Conservation (phyloP, 2,329 filamentous ascomycete genomes). For the Fusarium robinianum region DNA sequence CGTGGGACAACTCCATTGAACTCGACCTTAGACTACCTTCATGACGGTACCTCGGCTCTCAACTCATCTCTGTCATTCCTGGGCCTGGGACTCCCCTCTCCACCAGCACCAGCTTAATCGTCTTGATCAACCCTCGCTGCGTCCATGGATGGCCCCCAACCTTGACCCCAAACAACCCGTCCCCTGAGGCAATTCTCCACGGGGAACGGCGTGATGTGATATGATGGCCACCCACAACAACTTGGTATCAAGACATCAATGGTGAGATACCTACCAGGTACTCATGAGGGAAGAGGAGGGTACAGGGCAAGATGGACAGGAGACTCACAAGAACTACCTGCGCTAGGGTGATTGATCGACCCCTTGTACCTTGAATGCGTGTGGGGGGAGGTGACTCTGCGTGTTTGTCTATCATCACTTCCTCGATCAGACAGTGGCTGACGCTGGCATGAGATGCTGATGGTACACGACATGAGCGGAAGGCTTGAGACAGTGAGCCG, state of each 20-base stretch:
- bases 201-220: too few species aligned
- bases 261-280: conserved; percentile 6
- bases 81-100: neutral
- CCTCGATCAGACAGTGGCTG: too few species aligned
- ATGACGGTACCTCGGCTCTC: neutral
- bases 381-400: too few species aligned
- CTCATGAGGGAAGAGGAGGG: too few species aligned
- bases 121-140: neutral
- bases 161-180: neutral
- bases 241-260: conserved; percentile 11
- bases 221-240: conserved; percentile 12
- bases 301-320: too few species aligned
- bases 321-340: too few species aligned
- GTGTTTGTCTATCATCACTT: too few species aligned
- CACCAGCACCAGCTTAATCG: neutral
- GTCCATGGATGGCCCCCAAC: neutral
- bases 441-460: too few species aligned
- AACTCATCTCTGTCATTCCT: neutral
- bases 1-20: neutral
- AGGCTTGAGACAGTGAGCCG: too few species aligned
- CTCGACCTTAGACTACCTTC: neutral
- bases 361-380: too few species aligned
- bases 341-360: too few species aligned
- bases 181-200: conserved; percentile 4
- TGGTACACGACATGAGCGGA: too few species aligned